Conservation (phyloP, 2,329 filamentous ascomycete species). For the Fusarium zealandicum region DNA sequence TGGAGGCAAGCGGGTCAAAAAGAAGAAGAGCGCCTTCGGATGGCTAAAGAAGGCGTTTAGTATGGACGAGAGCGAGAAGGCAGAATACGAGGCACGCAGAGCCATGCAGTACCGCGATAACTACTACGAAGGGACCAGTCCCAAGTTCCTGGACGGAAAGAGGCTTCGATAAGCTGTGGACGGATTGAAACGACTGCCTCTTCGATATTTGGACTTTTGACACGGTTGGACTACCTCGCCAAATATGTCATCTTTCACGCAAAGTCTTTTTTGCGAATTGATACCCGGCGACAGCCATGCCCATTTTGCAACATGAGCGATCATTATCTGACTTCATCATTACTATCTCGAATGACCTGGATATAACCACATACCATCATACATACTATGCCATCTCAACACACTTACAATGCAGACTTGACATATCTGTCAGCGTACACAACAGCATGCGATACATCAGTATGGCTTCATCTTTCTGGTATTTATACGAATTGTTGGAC, state of each 20-base stretch:
- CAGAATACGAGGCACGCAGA: conserved; percentile 64
- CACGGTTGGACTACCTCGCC: not conserved
- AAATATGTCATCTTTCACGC: conserved; percentile 19
- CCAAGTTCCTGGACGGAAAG: conserved; percentile 64
- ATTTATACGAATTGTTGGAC: not conserved
- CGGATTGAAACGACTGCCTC: not conserved
- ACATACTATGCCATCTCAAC: conserved; percentile 4
- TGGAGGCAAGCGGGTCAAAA: conserved; percentile 60
- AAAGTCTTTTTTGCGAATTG: conserved; percentile 34
- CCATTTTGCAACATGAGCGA: conserved; percentile 32
- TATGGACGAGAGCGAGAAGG: conserved; percentile 68
- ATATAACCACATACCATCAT: conserved; percentile 10
- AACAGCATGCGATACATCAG: not conserved
- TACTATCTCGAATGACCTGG: conserved; percentile 9
- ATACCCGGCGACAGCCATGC: conserved; percentile 37
- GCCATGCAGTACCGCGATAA: conserved; percentile 53
- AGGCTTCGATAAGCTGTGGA: conserved; percentile 47
- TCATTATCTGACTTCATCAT: conserved; percentile 13
- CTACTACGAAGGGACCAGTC: conserved; percentile 60
- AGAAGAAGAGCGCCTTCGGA: conserved; percentile 72
- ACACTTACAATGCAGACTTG: not conserved
- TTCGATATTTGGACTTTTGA: conserved; percentile 10
- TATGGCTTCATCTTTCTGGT: not conserved
- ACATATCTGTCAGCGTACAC: conserved; percentile 2
- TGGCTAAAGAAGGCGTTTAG: conserved; percentile 74